phyloP scores from a whole-genome alignment of 2,329 filamentous ascomycete genomes.

The Claviceps africana region DNA sequence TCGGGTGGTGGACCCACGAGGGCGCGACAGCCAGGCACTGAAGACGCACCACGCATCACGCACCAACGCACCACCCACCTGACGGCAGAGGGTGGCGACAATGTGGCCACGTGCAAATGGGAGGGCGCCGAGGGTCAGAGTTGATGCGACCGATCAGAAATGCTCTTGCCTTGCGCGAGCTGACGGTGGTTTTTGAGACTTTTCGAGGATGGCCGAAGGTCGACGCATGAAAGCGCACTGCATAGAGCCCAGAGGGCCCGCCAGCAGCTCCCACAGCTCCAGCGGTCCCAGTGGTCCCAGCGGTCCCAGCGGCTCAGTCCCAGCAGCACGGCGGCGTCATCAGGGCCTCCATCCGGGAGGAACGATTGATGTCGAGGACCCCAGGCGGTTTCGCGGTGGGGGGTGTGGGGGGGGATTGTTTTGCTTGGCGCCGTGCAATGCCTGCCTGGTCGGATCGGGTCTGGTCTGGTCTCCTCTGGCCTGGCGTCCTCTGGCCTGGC shows the following conservation, averaged over 20 bases:
- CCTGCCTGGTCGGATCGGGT: no score
- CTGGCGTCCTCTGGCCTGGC: no score
- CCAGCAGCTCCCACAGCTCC: background rate
- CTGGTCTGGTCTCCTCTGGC: no score
- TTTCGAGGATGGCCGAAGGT: background rate
- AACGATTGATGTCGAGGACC: no score
- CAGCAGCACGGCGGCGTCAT: no score
- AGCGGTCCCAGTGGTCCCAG: no score
- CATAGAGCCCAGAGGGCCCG: background rate
- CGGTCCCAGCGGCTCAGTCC: no score
- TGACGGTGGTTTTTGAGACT: background rate
- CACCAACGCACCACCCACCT: background rate
- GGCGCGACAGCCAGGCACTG: conserved; percentile 5
- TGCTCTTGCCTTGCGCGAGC: background rate
- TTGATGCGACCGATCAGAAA: background rate
- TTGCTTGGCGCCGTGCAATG: no score
- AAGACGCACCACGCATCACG: conserved; percentile 1
- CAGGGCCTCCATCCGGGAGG: background rate
- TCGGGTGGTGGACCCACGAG: conserved; percentile 8
- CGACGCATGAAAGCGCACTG: background rate
- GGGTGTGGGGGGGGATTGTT: no score
- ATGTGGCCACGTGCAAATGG: background rate
- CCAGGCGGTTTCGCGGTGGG: no score
- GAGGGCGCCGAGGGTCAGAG: background rate
- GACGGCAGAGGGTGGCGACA: conserved; percentile 3